phyloP scores from a whole-genome alignment of 2,329 filamentous ascomycete species.

The Leptographium lundbergii region DNA sequence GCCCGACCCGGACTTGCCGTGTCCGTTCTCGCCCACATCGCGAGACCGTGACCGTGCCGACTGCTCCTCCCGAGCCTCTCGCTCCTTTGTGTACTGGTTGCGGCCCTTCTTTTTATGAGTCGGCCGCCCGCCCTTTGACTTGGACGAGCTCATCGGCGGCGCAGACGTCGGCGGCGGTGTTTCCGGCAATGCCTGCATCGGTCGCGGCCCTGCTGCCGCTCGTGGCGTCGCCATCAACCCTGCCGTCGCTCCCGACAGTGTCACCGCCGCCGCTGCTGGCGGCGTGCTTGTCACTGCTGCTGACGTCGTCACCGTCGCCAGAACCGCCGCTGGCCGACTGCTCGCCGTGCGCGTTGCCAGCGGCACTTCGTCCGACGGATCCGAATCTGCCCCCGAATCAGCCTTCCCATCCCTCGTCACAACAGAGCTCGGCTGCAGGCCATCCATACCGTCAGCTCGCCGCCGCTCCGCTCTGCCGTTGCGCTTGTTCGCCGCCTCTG shows the following conservation, averaged over 20 bases:
- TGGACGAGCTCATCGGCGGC: slow-evolving; percentile 35
- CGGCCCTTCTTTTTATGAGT: slow-evolving; percentile 56
- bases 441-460: slow-evolving; percentile 59
- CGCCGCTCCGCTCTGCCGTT: slow-evolving; percentile 73
- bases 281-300: neutral
- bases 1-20: slow-evolving; percentile 19
- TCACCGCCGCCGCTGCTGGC: neutral
- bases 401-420: slow-evolving; percentile 18
- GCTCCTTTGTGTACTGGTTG: slow-evolving; percentile 74
- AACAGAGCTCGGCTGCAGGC: slow-evolving; percentile 5
- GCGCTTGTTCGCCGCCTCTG: slow-evolving; percentile 65
- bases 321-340: slow-evolving; percentile 13
- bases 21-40: slow-evolving; percentile 35
- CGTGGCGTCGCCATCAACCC: slow-evolving; percentile 16
- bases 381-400: slow-evolving; percentile 47
- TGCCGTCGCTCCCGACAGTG: slow-evolving; percentile 8
- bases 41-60: slow-evolving; percentile 42
- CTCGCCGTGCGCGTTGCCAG: slow-evolving; percentile 28
- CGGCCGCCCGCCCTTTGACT: slow-evolving; percentile 48
- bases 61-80: slow-evolving; percentile 44
- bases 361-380: slow-evolving; percentile 56
- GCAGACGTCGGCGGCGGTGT: slow-evolving; percentile 29
- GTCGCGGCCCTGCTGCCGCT: slow-evolving; percentile 23
- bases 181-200: slow-evolving; percentile 33
- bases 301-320: neutral